Base-by-base conservation (phyloP, 2,329 filamentous ascomycete genomes). In the Talaromyces sp. region DNA sequence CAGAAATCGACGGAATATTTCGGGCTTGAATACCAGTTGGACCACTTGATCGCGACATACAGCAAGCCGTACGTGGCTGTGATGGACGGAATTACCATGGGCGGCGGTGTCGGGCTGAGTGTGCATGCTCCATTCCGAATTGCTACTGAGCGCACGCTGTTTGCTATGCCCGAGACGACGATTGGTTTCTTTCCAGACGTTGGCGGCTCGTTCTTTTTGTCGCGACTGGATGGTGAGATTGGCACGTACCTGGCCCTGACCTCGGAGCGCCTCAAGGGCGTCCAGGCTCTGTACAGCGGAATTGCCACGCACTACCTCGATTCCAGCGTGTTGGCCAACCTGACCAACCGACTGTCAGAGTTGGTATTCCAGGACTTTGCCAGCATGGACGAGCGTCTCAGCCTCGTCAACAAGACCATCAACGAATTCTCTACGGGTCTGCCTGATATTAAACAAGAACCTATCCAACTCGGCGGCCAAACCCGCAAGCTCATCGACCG, bases 161-260 rank as follows among this genome's bases (percentile, higher is more conserved):
- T 99, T 71, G 93, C 96, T 68, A 99, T 99, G 95, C 95, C 95
- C 32, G 95, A 99, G 80, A 99, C 95, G 4, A 96, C 87, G 9
- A 99, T 99, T 72, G 95, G 95, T 44, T 97, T 98, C 82, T 99
- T 99, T 83, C 95, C 96, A 7, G 96, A 99, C 71, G 95, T 99
- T 55, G 95, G 95, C 64, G 96, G 89, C 33, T 96, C 91, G 11
- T 99, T 98, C 81, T 98, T 98, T 82, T 82, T 99, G 59, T 91
- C 95, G 17, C 85, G 92, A 65, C 87, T 99, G 82, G 87, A 96
- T 69, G 95, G 95, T 56, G 81, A 87, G 62, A 78, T 96, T 60
- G 95, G 95, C 61, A 96, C 91, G 22, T 99, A 98, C 77, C 87
- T 99, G 51, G 95, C 92, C 22, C 82, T 99, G 65, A 99, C 95